These are phyloP conservation scores for Shiraia sp. DNA, from an alignment of 2,329 filamentous ascomycete species.

Conservation along the genomic window DNA sequence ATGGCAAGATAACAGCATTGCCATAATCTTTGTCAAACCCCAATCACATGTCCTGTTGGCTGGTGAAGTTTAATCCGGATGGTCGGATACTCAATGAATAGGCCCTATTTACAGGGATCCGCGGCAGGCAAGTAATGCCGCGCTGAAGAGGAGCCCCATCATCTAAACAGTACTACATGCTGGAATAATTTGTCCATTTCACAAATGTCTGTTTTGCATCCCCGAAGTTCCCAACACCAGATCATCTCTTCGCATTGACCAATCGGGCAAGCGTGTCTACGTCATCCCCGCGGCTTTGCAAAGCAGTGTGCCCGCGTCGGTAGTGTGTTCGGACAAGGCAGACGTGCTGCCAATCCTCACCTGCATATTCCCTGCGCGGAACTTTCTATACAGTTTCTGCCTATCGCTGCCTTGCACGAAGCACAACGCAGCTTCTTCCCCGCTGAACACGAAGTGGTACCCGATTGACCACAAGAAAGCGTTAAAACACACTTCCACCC, in stretches of 20 bases:
- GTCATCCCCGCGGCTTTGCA: constrained; percentile 1
- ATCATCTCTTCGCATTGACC: not conserved
- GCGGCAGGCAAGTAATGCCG: too few relatives aligned
- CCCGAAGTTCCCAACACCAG: constrained; percentile 1
- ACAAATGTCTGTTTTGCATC: too few relatives aligned
- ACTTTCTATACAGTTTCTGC: not conserved
- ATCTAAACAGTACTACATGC: too few relatives aligned
- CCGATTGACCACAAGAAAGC: not conserved
- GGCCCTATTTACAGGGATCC: too few relatives aligned
- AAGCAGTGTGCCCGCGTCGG: constrained; percentile 7
- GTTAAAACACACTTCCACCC: constrained; percentile 4
- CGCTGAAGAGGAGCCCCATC: too few relatives aligned
- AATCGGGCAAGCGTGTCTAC: constrained; percentile 3
- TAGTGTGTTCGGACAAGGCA: constrained; percentile 14
- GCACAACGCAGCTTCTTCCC: not conserved
- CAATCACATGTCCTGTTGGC: too few relatives aligned
- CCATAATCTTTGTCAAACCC: not conserved
- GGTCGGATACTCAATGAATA: too few relatives aligned
- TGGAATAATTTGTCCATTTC: too few relatives aligned
- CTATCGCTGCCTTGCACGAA: not conserved
- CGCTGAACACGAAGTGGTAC: not conserved
- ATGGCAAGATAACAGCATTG: not conserved
- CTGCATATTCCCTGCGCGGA: constrained; percentile 6
- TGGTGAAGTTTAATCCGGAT: too few relatives aligned
- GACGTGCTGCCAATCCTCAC: constrained; percentile 7